Evolutionary conservation across 352 stramenopile species (phyloP).

Genomic region (Phytophthora brassicae): DNA sequence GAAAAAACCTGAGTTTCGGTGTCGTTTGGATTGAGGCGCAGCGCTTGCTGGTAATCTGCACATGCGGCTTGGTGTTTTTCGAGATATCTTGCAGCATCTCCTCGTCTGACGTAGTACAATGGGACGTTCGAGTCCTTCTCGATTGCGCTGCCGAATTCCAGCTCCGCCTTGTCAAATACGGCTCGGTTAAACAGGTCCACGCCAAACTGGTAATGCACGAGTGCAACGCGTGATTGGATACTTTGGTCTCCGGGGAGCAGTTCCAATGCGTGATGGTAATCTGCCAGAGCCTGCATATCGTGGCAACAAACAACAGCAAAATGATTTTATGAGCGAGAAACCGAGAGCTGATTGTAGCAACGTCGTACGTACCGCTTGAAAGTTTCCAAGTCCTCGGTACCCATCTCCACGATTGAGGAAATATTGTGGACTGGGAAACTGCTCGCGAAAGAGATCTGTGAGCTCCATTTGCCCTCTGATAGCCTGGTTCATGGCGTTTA

Average conservation of each 20-base stretch:
- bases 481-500: constrained; percentile 83
- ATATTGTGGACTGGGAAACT: constrained; percentile 50
- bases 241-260: constrained; percentile 49
- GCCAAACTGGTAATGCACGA: constrained; percentile 85
- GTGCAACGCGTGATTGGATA: constrained; percentile 58
- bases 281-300: constrained; percentile 59
- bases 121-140: constrained; percentile 52
- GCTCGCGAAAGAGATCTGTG: constrained; percentile 43
- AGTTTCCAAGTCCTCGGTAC: constrained; percentile 70
- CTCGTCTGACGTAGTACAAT: constrained; percentile 68
- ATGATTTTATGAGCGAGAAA: background rate
- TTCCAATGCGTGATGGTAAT: constrained; percentile 78
- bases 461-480: constrained; percentile 63
- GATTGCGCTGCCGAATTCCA: constrained; percentile 60
- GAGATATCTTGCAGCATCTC: constrained; percentile 73
- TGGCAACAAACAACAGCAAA: background rate
- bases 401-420: constrained; percentile 75
- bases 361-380: constrained; percentile 52
- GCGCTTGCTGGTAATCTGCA: constrained; percentile 48
- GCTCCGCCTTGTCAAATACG: constrained; percentile 70
- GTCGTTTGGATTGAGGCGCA: constrained; percentile 61
- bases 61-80: constrained; percentile 64
- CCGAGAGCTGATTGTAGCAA: background rate
- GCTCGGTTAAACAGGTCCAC: constrained; percentile 77
- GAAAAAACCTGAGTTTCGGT: constrained; percentile 48